Evolutionary conservation across 2,329 filamentous ascomycete species (phyloP).

Genomic region (Graphium sp.): DNA sequence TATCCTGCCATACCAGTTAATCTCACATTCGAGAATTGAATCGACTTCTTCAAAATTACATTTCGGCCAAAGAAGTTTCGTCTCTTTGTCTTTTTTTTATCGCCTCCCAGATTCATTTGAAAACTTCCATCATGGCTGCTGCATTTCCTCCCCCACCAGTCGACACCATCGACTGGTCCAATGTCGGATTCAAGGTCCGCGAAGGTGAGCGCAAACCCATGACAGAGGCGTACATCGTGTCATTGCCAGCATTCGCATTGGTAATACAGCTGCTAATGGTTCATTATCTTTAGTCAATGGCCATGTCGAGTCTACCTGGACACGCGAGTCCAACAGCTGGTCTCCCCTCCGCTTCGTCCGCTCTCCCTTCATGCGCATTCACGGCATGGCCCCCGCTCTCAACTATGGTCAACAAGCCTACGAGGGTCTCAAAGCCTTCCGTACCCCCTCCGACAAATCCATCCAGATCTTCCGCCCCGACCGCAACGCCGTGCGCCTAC

Average conservation of each 20-base stretch:
- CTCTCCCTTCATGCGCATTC: conserved; percentile 73
- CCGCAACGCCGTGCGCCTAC: conserved; percentile 71
- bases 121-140: too few relatives aligned
- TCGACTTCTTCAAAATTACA: neutral
- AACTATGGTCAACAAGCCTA: conserved; percentile 98
- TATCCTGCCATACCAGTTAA: too few relatives aligned
- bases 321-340: conserved; percentile 59
- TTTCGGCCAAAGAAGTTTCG: neutral
- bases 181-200: conserved; percentile 82
- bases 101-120: too few relatives aligned
- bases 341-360: conserved; percentile 60
- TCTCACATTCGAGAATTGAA: too few relatives aligned
- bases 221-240: too few relatives aligned
- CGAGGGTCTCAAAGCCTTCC: conserved; percentile 96
- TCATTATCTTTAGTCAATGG: conserved; percentile 80
- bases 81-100: too few relatives aligned
- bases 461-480: conserved; percentile 82
- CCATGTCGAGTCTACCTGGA: conserved; percentile 81
- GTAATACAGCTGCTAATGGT: too few relatives aligned
- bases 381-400: conserved; percentile 86
- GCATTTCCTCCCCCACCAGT: conserved; percentile 63
- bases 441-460: conserved; percentile 45
- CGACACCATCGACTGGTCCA: conserved; percentile 79
- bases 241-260: too few relatives aligned
- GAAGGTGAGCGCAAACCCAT: conserved; percentile 60